Conservation (phyloP, 2,329 filamentous ascomycete species). For the Fragosphaeria purpurea region DNA sequence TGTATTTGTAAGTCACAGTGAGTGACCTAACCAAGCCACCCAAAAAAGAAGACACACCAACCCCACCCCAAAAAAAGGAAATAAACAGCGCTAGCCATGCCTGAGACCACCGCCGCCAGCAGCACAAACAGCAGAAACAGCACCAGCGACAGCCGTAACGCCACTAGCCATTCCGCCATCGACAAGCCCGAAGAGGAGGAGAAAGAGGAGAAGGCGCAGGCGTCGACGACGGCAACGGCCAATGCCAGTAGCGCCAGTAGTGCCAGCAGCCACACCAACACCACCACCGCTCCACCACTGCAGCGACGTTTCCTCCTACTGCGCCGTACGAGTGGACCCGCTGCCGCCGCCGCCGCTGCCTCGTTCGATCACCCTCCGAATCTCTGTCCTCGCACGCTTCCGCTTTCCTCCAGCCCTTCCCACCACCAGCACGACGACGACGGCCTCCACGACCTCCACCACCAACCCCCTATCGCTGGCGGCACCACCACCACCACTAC, state of each 20-base stretch:
- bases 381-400: background rate
- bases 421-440: background rate
- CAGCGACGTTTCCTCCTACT: slow-evolving; percentile 3
- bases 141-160: no score
- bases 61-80: no score
- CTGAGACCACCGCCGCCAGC: background rate
- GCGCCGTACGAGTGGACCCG: slow-evolving; percentile 2
- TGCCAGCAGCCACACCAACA: background rate
- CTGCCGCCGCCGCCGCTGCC: no score
- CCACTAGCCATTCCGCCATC: no score
- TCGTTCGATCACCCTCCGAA: background rate
- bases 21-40: no score
- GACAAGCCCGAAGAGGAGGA: no score
- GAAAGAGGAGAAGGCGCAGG: no score
- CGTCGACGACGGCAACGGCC: background rate
- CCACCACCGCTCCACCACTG: background rate
- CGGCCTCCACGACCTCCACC: background rate
- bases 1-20: no score
- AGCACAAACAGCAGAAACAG: no score
- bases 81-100: no score
- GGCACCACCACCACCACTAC: background rate
- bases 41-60: no score
- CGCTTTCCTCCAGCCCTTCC: background rate
- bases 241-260: background rate
- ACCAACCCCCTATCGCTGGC: background rate